phyloP scores from a whole-genome alignment of 805 yeast species.

The Yamadazyma insecticola region DNA sequence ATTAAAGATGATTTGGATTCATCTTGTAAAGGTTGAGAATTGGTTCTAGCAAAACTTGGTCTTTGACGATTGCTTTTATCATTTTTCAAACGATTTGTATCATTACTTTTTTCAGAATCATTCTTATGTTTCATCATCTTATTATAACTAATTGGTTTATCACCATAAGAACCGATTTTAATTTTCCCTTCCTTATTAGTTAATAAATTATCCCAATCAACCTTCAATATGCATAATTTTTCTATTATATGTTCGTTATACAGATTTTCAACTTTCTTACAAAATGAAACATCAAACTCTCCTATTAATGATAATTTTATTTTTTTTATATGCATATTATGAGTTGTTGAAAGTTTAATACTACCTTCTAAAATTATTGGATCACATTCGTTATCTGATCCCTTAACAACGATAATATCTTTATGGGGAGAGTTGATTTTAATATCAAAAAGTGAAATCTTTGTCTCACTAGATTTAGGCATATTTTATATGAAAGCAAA shows the following conservation, averaged over 20 bases:
- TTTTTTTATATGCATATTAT: constrained; percentile 34
- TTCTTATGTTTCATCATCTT: constrained; percentile 8
- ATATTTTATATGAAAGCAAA: no score
- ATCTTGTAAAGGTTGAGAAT: constrained; percentile 22
- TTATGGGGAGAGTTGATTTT: constrained; percentile 36
- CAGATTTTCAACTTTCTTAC: constrained; percentile 29
- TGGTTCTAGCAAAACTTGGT: constrained; percentile 19
- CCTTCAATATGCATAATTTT: constrained; percentile 34
- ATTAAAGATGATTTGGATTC: constrained; percentile 11
- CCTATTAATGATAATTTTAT: constrained; percentile 40
- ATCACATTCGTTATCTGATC: constrained; percentile 42
- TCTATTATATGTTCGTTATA: constrained; percentile 35
- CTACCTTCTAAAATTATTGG: constrained; percentile 41
- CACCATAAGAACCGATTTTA: constrained; percentile 40
- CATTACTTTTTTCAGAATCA: no score
- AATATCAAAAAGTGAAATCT: constrained; percentile 29
- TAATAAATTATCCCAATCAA: constrained; percentile 47
- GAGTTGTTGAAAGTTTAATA: constrained; percentile 42
- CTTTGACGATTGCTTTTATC: constrained; percentile 1
- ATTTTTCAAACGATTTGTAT: constrained; percentile 1
- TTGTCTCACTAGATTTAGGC: no score
- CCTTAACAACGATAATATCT: constrained; percentile 39
- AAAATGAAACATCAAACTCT: constrained; percentile 38
- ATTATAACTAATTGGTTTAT: constrained; percentile 21
- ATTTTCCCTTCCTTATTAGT: constrained; percentile 34